Evolutionary conservation across 2,329 filamentous ascomycete genomes (phyloP).

Genomic region (Rhynchosporium graminicola): DNA sequence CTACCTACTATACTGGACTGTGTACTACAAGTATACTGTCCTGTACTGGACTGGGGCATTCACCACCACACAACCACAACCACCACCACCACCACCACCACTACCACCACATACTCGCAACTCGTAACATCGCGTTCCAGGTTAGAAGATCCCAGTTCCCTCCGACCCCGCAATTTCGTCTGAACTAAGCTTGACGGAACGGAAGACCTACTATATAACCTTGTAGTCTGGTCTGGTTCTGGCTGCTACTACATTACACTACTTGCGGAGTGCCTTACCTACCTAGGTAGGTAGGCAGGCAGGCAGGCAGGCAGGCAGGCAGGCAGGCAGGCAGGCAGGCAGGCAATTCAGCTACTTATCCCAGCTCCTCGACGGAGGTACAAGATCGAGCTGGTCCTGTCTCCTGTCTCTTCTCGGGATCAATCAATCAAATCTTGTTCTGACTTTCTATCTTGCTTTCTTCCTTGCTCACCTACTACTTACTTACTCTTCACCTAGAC

Average conservation of each 20-base stretch:
- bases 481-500: background rate
- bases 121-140: background rate
- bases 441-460: background rate
- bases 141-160: conserved; percentile 1
- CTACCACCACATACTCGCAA: no score
- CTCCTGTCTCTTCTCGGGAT: background rate
- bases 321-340: no score
- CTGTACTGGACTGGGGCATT: background rate
- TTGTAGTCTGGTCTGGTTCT: background rate
- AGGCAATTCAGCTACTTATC: background rate
- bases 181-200: conserved; percentile 2
- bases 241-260: background rate
- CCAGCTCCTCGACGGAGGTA: background rate
- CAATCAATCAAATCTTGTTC: conserved; percentile 1
- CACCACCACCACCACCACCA: no score
- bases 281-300: no score
- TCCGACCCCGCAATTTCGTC: conserved; percentile 5
- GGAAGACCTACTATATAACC: background rate
- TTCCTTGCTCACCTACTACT: background rate
- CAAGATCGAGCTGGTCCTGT: conserved; percentile 6
- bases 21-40: no score
- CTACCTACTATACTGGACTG: background rate
- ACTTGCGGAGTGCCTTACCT: background rate
- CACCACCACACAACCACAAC: background rate
- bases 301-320: no score